phyloP scores from a whole-genome alignment of 2,329 filamentous ascomycete species.

The Coniochaeta sp. region DNA sequence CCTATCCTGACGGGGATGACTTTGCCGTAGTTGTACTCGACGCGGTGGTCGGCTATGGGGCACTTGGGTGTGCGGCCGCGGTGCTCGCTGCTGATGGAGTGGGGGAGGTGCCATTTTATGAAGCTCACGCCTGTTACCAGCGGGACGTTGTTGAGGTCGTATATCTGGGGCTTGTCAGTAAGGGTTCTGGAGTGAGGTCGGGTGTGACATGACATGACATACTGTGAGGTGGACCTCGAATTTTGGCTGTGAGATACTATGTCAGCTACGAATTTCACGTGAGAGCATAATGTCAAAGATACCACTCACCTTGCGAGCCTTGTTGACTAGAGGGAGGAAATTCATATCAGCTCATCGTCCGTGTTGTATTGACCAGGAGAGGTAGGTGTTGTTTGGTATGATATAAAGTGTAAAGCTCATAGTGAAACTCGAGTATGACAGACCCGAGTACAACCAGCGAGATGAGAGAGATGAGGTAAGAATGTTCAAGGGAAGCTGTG shows the following conservation, averaged over 20 bases:
- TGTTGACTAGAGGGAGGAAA: slow-evolving; percentile 48
- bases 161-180: slow-evolving; percentile 50
- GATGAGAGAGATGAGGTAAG: neutral
- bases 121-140: slow-evolving; percentile 77
- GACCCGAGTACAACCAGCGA: neutral
- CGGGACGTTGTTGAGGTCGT: slow-evolving; percentile 95
- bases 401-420: neutral
- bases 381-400: neutral
- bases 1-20: slow-evolving; percentile 70
- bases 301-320: slow-evolving; percentile 48
- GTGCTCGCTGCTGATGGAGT: slow-evolving; percentile 80
- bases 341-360: slow-evolving; percentile 41
- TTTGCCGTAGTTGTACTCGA: slow-evolving; percentile 72
- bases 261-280: too few species aligned
- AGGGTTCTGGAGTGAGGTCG: neutral
- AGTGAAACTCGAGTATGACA: neutral
- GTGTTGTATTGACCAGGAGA: neutral
- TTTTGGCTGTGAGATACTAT: slow-evolving; percentile 61
- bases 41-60: slow-evolving; percentile 55
- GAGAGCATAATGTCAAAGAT: neutral
- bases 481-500: too few species aligned
- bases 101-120: slow-evolving; percentile 90
- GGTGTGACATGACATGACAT: slow-evolving; percentile 17
- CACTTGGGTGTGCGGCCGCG: slow-evolving; percentile 69
- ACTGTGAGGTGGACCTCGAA: slow-evolving; percentile 84